phyloP scores from a whole-genome alignment of 2,329 filamentous ascomycete genomes.

The Camillea tinctor region DNA sequence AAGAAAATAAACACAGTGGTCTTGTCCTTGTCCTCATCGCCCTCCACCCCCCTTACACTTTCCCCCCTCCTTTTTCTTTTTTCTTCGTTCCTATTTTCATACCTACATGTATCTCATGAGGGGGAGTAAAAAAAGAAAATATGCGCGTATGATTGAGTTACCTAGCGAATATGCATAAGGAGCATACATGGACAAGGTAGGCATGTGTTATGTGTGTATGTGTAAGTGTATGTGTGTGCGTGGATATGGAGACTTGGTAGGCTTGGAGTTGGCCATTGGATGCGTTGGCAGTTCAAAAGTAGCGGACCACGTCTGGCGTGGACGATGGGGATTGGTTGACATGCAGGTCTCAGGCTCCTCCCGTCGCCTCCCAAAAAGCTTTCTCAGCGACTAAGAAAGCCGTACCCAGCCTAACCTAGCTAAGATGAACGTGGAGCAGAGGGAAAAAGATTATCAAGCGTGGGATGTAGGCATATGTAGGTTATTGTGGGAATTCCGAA shows the following conservation, averaged over 20 bases:
- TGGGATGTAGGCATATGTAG: too few relatives aligned
- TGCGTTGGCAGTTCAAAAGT: conserved; percentile 22
- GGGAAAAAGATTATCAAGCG: background rate
- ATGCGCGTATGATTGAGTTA: too few relatives aligned
- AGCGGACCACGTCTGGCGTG: conserved; percentile 26
- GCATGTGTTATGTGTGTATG: background rate
- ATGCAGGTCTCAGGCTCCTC: conserved; percentile 25
- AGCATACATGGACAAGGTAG: background rate
- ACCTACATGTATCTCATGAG: too few relatives aligned
- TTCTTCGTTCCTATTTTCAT: too few relatives aligned
- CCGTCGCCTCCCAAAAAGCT: conserved; percentile 9
- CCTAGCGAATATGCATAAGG: background rate
- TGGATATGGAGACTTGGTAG: conserved; percentile 9
- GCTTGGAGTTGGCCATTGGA: conserved; percentile 24
- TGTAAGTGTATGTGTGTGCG: conserved; percentile 1
- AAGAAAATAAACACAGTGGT: conserved; percentile 2
- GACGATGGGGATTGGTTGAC: conserved; percentile 32
- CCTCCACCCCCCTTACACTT: too few relatives aligned
- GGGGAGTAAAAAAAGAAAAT: too few relatives aligned
- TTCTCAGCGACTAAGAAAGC: background rate
- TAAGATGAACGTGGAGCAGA: background rate
- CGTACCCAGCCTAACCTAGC: background rate
- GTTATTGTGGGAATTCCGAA: background rate
- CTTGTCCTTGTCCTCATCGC: too few relatives aligned
- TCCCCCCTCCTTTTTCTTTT: too few relatives aligned